These are phyloP conservation scores for Claviceps purpurea DNA, from an alignment of 2,329 filamentous ascomycete species.

Conservation along the genomic window DNA sequence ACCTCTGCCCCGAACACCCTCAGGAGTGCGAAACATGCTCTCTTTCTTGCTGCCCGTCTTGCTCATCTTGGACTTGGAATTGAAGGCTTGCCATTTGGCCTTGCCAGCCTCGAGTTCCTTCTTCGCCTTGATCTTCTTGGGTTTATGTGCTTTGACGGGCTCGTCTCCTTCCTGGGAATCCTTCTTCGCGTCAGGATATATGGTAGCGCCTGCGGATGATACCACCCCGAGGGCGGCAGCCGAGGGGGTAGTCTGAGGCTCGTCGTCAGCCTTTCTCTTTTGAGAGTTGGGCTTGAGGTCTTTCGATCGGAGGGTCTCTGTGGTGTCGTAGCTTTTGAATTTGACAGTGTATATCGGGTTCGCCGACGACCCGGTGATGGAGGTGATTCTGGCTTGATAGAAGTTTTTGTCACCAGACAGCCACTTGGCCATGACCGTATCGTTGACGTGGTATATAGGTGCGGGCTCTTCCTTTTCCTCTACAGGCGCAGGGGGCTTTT, in stretches of 20 bases:
- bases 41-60: conserved; percentile 71
- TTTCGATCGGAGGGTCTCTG: conserved; percentile 66
- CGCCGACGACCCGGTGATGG: conserved; percentile 81
- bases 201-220: conserved; percentile 40
- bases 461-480: conserved; percentile 41
- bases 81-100: conserved; percentile 91
- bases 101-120: conserved; percentile 86
- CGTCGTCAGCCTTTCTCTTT: conserved; percentile 87
- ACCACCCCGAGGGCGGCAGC: conserved; percentile 31
- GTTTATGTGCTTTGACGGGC: conserved; percentile 56
- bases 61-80: conserved; percentile 58
- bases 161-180: conserved; percentile 50
- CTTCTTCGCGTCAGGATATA: conserved; percentile 49
- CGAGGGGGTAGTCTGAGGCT: conserved; percentile 41
- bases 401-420: conserved; percentile 76
- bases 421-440: conserved; percentile 85
- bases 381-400: conserved; percentile 86
- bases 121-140: conserved; percentile 84
- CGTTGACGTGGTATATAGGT: conserved; percentile 68
- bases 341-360: conserved; percentile 89
- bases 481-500: conserved; percentile 30
- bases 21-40: conserved; percentile 92
- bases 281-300: conserved; percentile 71
- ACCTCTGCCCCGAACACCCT: conserved; percentile 79
- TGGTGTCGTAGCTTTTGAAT: conserved; percentile 82